Evolutionary conservation across 2,329 filamentous ascomycete genomes (phyloP).

Genomic region (Colletotrichum liaoningense): DNA sequence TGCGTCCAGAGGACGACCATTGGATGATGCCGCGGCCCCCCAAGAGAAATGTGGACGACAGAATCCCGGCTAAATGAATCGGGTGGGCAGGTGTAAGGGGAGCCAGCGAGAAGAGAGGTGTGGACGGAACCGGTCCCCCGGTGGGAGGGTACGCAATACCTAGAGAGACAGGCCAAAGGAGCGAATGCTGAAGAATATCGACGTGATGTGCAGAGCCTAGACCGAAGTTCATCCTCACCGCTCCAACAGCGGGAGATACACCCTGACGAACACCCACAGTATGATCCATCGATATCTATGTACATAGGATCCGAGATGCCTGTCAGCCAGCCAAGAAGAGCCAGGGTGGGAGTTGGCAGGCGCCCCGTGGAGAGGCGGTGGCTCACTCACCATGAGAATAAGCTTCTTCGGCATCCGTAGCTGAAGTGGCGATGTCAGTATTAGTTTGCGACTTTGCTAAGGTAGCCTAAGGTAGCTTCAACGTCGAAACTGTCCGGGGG

Average conservation of each 20-base stretch:
- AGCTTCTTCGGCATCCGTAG: constrained; percentile 30
- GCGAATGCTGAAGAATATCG: constrained; percentile 22
- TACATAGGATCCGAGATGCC: not conserved
- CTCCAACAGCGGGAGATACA: constrained; percentile 13
- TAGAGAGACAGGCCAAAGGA: constrained; percentile 12
- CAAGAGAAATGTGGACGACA: constrained; percentile 26
- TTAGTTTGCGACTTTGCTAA: not conserved
- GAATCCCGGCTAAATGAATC: constrained; percentile 33
- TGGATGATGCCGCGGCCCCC: constrained; percentile 20
- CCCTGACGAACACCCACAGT: constrained; percentile 10
- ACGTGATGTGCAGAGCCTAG: constrained; percentile 27
- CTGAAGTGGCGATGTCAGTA: constrained; percentile 3
- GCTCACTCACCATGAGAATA: constrained; percentile 17
- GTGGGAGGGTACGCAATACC: not conserved
- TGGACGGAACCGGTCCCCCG: constrained; percentile 31
- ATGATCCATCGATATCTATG: not conserved
- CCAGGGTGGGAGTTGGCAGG: constrained; percentile 14
- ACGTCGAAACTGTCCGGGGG: constrained; percentile 17
- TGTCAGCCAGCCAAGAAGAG: not conserved
- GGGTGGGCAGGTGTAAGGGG: constrained; percentile 27
- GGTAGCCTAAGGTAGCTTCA: constrained; percentile 23
- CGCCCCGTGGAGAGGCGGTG: constrained; percentile 23
- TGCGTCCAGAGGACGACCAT: constrained; percentile 30
- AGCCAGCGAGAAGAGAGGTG: constrained; percentile 19
- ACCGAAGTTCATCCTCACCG: constrained; percentile 29